These are phyloP conservation scores for Tylopilus rubrobrunneus DNA, from an alignment of 768 basidiomycete genomes.

Conservation along the genomic window DNA sequence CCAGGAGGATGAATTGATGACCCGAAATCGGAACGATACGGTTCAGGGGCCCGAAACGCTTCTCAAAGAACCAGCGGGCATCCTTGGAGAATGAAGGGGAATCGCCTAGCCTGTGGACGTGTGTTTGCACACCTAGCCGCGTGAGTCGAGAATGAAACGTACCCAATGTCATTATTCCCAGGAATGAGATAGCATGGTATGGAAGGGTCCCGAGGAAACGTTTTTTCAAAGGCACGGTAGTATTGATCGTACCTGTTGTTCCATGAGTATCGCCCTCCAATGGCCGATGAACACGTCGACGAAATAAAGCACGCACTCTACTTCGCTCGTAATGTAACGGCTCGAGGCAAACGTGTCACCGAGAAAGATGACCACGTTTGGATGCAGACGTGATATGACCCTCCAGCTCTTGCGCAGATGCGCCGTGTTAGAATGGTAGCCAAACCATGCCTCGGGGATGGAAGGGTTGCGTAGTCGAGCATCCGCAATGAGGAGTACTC, in stretches of 20 bases:
- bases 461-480: slow-evolving; percentile 50
- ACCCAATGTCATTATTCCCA: slow-evolving; percentile 83
- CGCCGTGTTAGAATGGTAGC: slow-evolving; percentile 46
- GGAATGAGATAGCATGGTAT: slow-evolving; percentile 56
- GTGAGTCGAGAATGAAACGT: slow-evolving; percentile 16
- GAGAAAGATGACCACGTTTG: slow-evolving; percentile 67
- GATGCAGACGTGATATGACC: slow-evolving; percentile 50
- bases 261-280: neutral
- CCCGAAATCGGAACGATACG: slow-evolving; percentile 58
- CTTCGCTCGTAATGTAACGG: slow-evolving; percentile 45
- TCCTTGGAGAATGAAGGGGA: slow-evolving; percentile 47
- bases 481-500: slow-evolving; percentile 68
- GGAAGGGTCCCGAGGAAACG: slow-evolving; percentile 45
- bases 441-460: slow-evolving; percentile 39
- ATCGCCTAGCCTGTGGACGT: slow-evolving; percentile 47
- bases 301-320: slow-evolving; percentile 49
- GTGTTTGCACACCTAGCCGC: neutral
- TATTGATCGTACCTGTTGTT: slow-evolving; percentile 57
- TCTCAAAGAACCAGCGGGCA: slow-evolving; percentile 54
- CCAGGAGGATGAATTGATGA: slow-evolving; percentile 67
- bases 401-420: slow-evolving; percentile 72
- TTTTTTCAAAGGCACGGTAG: slow-evolving; percentile 54
- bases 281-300: neutral
- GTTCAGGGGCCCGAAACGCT: slow-evolving; percentile 68
- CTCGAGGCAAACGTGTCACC: slow-evolving; percentile 76